Evolutionary conservation across 1,284 basidiomycete genomes (phyloP).

Genomic region (Irpex lacteus): DNA sequence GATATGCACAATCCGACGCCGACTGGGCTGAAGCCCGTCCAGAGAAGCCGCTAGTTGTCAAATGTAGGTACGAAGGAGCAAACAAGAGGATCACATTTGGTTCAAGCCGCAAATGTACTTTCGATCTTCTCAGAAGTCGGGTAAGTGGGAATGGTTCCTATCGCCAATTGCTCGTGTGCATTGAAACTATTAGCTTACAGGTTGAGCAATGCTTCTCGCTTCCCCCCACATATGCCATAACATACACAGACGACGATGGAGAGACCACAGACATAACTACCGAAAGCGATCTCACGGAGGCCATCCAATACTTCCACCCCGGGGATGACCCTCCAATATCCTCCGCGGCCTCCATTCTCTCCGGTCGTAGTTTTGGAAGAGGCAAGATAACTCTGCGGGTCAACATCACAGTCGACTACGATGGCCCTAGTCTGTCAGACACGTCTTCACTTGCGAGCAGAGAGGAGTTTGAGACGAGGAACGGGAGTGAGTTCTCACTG

Average conservation of each 20-base stretch:
- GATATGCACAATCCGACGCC: slow-evolving; percentile 27
- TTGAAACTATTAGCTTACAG: slow-evolving; percentile 36
- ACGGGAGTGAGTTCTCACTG: slow-evolving; percentile 58
- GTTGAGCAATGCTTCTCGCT: slow-evolving; percentile 80
- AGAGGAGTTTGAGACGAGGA: slow-evolving; percentile 66
- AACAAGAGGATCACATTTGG: slow-evolving; percentile 75
- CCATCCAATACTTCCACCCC: slow-evolving; percentile 80
- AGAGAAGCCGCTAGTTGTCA: slow-evolving; percentile 70
- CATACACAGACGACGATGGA: slow-evolving; percentile 86
- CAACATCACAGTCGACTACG: slow-evolving; percentile 79
- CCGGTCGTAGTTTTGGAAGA: slow-evolving; percentile 63
- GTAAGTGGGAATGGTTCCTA: slow-evolving; percentile 37
- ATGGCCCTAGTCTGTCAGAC: slow-evolving; percentile 88
- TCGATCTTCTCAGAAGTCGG: slow-evolving; percentile 65
- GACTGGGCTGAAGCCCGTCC: slow-evolving; percentile 35
- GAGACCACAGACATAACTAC: slow-evolving; percentile 67
- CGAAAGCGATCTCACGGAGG: slow-evolving; percentile 79
- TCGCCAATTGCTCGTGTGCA: neutral
- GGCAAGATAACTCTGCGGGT: slow-evolving; percentile 75
- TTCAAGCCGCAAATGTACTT: slow-evolving; percentile 74
- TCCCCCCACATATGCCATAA: slow-evolving; percentile 64
- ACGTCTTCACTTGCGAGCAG: slow-evolving; percentile 76
- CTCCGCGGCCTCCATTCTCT: slow-evolving; percentile 72
- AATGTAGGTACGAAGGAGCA: slow-evolving; percentile 74
- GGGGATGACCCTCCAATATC: slow-evolving; percentile 68